These are phyloP conservation scores for peach (Prunus persica) DNA, from an alignment of 306 rosid species.

Conservation along the genomic window Prunus_persica_NCBIv2 NC_034014.1:28620501-28621000, in stretches of 20 bases:
- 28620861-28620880: background rate
- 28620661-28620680: too few relatives aligned
- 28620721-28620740: background rate
- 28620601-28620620: background rate
- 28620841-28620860: background rate
- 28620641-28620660: background rate
- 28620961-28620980: background rate
- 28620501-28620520: constrained; percentile 99
- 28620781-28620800: background rate
- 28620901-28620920: background rate
- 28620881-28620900: background rate
- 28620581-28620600: too few relatives aligned
- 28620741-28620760: background rate
- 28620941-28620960: background rate
- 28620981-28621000: background rate
- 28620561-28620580: background rate
- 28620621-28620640: background rate
- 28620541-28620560: background rate
- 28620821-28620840: background rate
- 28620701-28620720: too few relatives aligned
- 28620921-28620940: background rate
- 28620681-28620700: too few relatives aligned
- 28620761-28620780: too few relatives aligned
- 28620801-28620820: background rate
- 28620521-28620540: background rate